phyloP scores from a whole-genome alignment of 192 early-diverging fungal species.

The Endogone sp. region DNA sequence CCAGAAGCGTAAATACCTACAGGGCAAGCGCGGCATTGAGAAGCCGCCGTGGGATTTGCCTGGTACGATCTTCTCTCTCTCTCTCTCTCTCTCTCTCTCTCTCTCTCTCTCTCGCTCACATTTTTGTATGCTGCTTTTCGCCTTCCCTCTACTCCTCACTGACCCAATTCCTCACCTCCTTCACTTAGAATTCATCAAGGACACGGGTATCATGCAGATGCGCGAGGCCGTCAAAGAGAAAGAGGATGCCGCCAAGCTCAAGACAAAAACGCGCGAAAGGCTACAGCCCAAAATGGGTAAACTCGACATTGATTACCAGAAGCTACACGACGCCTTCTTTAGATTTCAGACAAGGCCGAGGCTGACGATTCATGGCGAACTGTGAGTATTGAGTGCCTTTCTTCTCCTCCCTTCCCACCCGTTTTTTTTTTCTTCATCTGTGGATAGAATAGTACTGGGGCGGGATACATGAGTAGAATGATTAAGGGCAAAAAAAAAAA shows the following conservation, averaged over 20 bases:
- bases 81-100: no score
- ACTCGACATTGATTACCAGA: constrained; percentile 96
- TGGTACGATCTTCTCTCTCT: no score
- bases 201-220: constrained; percentile 97
- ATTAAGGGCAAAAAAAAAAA: no score
- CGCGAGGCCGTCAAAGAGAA: constrained; percentile 84
- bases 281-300: constrained; percentile 95
- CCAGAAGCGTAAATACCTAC: constrained; percentile 95
- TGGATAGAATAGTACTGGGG: no score
- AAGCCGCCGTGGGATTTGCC: constrained; percentile 94
- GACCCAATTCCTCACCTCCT: neutral
- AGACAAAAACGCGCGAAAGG: constrained; percentile 81
- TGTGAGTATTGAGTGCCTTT: constrained; percentile 47
- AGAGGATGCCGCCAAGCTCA: constrained; percentile 75
- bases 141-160: neutral
- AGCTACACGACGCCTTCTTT: constrained; percentile 97
- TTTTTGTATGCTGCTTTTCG: neutral
- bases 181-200: constrained; percentile 94
- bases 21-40: constrained; percentile 95
- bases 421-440: neutral
- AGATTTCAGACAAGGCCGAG: constrained; percentile 85
- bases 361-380: constrained; percentile 70
- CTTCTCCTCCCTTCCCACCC: neutral
- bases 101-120: no score
- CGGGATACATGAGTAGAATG: no score